A percentile compares a stretch with the other conserved stretches of the same genome.
phyloP scores from a whole-genome alignment of 805 yeast genomes.

The Novakomyces olei region DNA sequence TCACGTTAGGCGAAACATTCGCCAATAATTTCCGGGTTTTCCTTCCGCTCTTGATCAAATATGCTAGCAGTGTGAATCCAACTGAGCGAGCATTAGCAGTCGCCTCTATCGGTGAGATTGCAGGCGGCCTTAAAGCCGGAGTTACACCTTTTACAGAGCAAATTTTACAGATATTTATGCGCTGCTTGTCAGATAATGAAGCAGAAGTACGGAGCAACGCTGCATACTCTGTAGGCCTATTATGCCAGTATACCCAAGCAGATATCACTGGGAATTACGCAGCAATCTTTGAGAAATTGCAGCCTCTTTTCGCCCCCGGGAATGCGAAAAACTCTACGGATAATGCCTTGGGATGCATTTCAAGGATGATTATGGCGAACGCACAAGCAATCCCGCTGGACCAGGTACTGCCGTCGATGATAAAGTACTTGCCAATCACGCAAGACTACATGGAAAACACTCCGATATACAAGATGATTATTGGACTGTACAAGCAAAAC shows the following conservation, averaged over 20 bases:
- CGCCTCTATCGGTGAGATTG: constrained; percentile 81
- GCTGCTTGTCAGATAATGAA: constrained; percentile 42
- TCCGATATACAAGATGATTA: constrained; percentile 63
- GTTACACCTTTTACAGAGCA: constrained; percentile 46
- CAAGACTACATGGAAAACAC: constrained; percentile 82
- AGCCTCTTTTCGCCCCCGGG: constrained; percentile 55
- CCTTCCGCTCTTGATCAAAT: constrained; percentile 37
- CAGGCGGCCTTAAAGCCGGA: constrained; percentile 42
- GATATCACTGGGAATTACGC: constrained; percentile 45
- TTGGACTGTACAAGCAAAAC: constrained; percentile 44
- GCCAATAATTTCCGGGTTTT: constrained; percentile 46
- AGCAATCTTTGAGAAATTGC: constrained; percentile 41
- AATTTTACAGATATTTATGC: constrained; percentile 44
- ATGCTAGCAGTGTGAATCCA: constrained; percentile 39
- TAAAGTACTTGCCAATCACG: constrained; percentile 62
- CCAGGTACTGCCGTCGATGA: constrained; percentile 50
- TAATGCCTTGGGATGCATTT: constrained; percentile 92
- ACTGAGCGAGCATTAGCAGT: constrained; percentile 62
- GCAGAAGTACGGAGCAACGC: constrained; percentile 84
- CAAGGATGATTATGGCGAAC: constrained; percentile 64
- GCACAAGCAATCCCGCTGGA: constrained; percentile 52
- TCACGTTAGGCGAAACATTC: constrained; percentile 62
- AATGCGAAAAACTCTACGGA: constrained; percentile 30
- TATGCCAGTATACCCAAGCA: constrained; percentile 30
- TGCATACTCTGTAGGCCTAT: constrained; percentile 82